phyloP scores from a whole-genome alignment of 2,329 filamentous ascomycete genomes.

The Pyricularia grisea region DNA sequence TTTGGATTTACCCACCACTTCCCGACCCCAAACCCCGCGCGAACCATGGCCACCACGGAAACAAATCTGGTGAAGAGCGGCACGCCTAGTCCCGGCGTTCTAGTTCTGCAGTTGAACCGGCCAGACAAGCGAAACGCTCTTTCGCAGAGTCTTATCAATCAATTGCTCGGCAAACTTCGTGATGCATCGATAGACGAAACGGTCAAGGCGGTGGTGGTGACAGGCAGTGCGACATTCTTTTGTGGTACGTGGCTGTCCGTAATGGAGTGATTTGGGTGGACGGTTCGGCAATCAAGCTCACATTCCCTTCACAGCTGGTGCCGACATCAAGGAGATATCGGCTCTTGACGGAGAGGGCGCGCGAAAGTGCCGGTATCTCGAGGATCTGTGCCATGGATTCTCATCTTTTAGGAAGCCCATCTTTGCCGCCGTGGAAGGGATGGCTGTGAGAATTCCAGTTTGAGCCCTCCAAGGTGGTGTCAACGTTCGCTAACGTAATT shows the following conservation, averaged over 20 bases:
- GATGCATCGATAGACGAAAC: not conserved
- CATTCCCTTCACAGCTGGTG: slow-evolving; percentile 15
- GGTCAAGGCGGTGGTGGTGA: slow-evolving; percentile 3
- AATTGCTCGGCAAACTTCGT: not conserved
- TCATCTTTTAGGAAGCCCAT: slow-evolving; percentile 32
- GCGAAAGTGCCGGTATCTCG: slow-evolving; percentile 18
- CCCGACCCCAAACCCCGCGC: not conserved
- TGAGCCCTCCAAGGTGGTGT: slow-evolving; percentile 1
- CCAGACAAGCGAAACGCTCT: slow-evolving; percentile 5
- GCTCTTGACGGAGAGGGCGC: slow-evolving; percentile 18
- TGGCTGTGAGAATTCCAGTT: slow-evolving; percentile 29
- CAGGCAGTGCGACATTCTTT: slow-evolving; percentile 2
- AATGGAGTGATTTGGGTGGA: not conserved
- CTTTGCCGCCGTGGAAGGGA: slow-evolving; percentile 38
- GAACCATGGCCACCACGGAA: not conserved
- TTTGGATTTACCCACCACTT: not conserved
- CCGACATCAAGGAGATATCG: slow-evolving; percentile 25
- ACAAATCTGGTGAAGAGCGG: slow-evolving; percentile 1
- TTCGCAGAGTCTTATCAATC: slow-evolving; percentile 1
- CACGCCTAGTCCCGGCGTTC: slow-evolving; percentile 2
- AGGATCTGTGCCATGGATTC: slow-evolving; percentile 29
- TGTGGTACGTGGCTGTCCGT: not conserved
- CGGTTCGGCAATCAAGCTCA: not conserved
- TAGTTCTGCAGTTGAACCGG: slow-evolving; percentile 3
- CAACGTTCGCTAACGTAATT: not conserved